A percentile compares a stretch with the other conserved stretches of the same genome.
These are phyloP conservation scores for Claviceps pusilla DNA, from an alignment of 2,329 filamentous ascomycete genomes.

Conservation along the genomic window DNA sequence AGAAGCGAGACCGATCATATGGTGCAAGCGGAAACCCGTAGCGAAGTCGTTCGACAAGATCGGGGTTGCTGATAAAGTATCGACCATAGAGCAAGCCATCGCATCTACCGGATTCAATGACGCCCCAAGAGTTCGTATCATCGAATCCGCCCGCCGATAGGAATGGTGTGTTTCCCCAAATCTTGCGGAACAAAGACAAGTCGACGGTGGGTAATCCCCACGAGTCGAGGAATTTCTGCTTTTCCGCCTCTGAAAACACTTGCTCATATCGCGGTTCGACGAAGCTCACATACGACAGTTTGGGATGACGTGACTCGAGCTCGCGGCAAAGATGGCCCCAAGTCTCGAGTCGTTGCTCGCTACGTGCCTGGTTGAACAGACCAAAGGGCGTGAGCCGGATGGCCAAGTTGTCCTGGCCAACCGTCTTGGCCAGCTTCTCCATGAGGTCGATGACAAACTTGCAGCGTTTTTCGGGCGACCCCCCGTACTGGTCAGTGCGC, in stretches of 20 bases:
- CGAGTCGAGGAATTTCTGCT: conserved; percentile 30
- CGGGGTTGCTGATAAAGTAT: conserved; percentile 33
- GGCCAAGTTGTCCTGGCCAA: conserved; percentile 30
- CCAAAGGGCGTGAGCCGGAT: conserved; percentile 34
- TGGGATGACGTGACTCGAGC: conserved; percentile 28
- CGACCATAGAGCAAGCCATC: conserved; percentile 33
- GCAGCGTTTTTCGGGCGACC: conserved; percentile 19
- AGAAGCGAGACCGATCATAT: conserved; percentile 31
- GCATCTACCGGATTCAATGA: conserved; percentile 26
- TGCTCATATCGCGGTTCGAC: conserved; percentile 41
- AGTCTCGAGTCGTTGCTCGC: conserved; percentile 36
- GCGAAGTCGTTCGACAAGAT: conserved; percentile 28
- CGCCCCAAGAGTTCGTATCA: conserved; percentile 32
- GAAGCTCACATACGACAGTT: conserved; percentile 39
- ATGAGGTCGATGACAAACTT: conserved; percentile 43
- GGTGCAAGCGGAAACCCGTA: conserved; percentile 22
- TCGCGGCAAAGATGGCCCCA: conserved; percentile 34
- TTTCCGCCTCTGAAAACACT: conserved; percentile 31
- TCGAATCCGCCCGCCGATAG: conserved; percentile 41
- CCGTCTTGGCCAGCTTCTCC: conserved; percentile 23
- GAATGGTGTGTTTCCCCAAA: conserved; percentile 37
- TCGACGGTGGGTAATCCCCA: conserved; percentile 32
- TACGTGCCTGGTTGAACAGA: conserved; percentile 35
- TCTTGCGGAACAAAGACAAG: conserved; percentile 31
- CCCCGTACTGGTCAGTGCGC: conserved; percentile 22